Conservation (phyloP, 192 early-diverging fungal species). For the Entophlyctis helioformis region DNA sequence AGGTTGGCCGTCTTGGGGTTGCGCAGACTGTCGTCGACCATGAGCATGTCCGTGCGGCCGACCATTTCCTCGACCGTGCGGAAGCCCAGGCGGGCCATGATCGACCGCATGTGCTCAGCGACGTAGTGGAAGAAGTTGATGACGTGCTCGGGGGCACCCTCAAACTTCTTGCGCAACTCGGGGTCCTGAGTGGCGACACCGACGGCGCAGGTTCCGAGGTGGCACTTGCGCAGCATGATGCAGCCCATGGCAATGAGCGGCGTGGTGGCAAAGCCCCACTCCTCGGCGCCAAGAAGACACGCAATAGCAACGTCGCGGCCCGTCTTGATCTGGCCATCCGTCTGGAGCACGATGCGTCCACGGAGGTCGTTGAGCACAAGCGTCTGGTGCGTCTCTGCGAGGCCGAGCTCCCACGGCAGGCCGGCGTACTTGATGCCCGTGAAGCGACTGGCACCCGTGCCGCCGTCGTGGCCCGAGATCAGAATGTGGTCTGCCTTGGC, state of each 20-base stretch:
- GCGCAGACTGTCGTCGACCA: slow-evolving; percentile 58
- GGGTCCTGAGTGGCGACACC: slow-evolving; percentile 97
- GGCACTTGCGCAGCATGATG: slow-evolving; percentile 84
- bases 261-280: slow-evolving; percentile 97
- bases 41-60: slow-evolving; percentile 77
- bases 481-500: slow-evolving; percentile 95
- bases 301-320: slow-evolving; percentile 95
- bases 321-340: slow-evolving; percentile 97
- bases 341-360: slow-evolving; percentile 91
- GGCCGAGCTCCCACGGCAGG: slow-evolving; percentile 95
- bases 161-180: slow-evolving; percentile 85
- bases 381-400: slow-evolving; percentile 99
- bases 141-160: slow-evolving; percentile 89
- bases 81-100: slow-evolving; percentile 93
- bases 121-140: slow-evolving; percentile 98
- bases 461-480: slow-evolving; percentile 91
- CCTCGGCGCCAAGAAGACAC: slow-evolving; percentile 94
- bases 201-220: slow-evolving; percentile 87
- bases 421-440: slow-evolving; percentile 98
- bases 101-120: slow-evolving; percentile 80
- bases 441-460: slow-evolving; percentile 90
- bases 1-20: slow-evolving; percentile 78
- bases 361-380: slow-evolving; percentile 93
- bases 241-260: slow-evolving; percentile 97
- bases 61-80: slow-evolving; percentile 94